Evolutionary conservation across 2,329 filamentous ascomycete genomes (phyloP).

Genomic region (Scedosporium aurantiacum): DNA sequence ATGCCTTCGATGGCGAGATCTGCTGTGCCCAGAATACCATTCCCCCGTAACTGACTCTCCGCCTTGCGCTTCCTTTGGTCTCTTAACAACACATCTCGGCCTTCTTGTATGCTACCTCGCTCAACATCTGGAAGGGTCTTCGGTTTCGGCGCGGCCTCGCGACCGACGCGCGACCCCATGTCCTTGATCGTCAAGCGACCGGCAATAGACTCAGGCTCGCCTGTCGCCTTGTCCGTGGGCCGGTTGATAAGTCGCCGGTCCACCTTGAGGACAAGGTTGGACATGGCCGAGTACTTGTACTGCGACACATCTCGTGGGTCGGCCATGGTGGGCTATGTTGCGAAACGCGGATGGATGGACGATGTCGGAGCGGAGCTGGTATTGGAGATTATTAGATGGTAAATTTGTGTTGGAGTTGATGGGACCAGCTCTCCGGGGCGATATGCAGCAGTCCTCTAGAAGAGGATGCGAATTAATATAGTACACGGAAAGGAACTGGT

Average conservation of each 20-base stretch:
- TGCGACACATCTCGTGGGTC: conserved; percentile 79
- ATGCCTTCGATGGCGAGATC: conserved; percentile 87
- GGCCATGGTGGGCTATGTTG: conserved; percentile 42
- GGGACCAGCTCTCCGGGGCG: neutral
- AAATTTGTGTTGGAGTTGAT: neutral
- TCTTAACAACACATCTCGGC: conserved; percentile 69
- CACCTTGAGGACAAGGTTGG: conserved; percentile 99
- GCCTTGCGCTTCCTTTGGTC: conserved; percentile 82
- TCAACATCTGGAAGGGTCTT: conserved; percentile 67
- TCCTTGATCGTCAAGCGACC: conserved; percentile 87
- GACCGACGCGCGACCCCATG: conserved; percentile 78
- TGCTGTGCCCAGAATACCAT: conserved; percentile 72
- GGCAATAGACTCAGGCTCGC: conserved; percentile 93
- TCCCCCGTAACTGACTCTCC: conserved; percentile 58
- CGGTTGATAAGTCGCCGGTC: conserved; percentile 92
- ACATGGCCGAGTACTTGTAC: conserved; percentile 99
- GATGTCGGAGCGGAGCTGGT: neutral
- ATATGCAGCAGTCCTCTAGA: neutral
- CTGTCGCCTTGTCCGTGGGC: conserved; percentile 87
- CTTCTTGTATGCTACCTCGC: conserved; percentile 66
- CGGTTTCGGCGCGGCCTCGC: conserved; percentile 68
- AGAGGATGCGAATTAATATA: neutral
- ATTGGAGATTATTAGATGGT: neutral
- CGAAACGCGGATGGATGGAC: neutral
- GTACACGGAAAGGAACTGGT: neutral